Evolutionary conservation across 106 monocot genomes (phyloP).

Genomic region (Iris macrosiphon): DNA sequence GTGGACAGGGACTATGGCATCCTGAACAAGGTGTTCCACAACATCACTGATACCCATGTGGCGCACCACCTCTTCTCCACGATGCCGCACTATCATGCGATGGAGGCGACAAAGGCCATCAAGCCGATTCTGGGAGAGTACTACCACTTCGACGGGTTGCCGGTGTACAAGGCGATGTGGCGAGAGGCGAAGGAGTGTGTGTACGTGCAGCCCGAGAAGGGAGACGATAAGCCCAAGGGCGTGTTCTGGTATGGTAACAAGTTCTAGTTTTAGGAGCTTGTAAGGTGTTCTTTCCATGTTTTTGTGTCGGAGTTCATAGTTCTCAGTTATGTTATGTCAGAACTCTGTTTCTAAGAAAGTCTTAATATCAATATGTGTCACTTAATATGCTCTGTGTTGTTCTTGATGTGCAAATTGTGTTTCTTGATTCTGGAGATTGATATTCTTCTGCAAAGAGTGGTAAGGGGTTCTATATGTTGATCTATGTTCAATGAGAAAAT

Average conservation of each 20-base stretch:
- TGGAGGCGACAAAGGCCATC: slow-evolving; percentile 50
- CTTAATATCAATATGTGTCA: no score
- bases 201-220: slow-evolving; percentile 21
- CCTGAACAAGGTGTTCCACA: slow-evolving; percentile 42
- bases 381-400: no score
- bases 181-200: slow-evolving; percentile 28
- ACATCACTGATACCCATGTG: slow-evolving; percentile 45
- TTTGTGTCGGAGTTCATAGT: no score
- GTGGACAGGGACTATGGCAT: slow-evolving; percentile 41
- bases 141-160: slow-evolving; percentile 21
- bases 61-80: slow-evolving; percentile 48
- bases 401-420: no score
- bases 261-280: no score
- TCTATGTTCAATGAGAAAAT: no score
- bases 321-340: no score
- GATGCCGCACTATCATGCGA: slow-evolving; percentile 56
- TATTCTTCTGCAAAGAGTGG: no score
- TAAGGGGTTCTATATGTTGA: no score
- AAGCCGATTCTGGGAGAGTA: slow-evolving; percentile 25
- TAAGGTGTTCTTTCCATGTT: no score
- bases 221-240: slow-evolving; percentile 3
- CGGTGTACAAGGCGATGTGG: slow-evolving; percentile 25
- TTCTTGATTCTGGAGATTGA: no score
- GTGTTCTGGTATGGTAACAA: slow-evolving; percentile 33
- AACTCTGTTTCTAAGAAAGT: no score